A percentile compares a stretch with the other conserved stretches of the same genome.
Evolutionary conservation across 2,329 filamentous ascomycete species (phyloP).

Genomic region (Alternaria sp.): DNA sequence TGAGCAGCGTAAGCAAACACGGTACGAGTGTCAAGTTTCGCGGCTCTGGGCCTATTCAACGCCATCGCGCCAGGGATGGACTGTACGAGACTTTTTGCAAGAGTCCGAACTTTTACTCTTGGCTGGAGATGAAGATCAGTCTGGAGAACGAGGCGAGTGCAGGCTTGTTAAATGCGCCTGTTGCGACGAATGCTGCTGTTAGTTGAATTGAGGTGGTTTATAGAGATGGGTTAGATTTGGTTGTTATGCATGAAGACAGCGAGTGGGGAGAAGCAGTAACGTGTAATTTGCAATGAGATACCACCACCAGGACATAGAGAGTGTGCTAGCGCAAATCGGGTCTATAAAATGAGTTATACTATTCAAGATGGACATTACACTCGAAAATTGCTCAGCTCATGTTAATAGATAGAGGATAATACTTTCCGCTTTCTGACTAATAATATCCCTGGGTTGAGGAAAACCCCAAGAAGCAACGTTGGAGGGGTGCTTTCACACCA

Average conservation of each 20-base stretch:
- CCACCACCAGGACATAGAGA: neutral
- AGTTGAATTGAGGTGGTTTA: neutral
- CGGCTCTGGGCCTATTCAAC: conserved; percentile 49
- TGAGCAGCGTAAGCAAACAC: conserved; percentile 49
- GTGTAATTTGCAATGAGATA: conserved; percentile 2
- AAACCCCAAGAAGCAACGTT: too few species aligned
- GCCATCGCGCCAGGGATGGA: conserved; percentile 47
- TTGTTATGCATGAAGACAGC: neutral
- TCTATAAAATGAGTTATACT: neutral
- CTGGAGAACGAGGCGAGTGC: conserved; percentile 52
- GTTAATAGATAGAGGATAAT: too few species aligned
- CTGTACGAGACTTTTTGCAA: conserved; percentile 51
- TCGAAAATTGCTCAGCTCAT: neutral
- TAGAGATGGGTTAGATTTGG: neutral
- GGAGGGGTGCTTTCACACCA: too few species aligned
- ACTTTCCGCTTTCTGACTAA: too few species aligned
- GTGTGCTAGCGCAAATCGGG: neutral
- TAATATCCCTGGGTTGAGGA: too few species aligned
- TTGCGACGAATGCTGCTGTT: neutral
- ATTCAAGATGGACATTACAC: neutral
- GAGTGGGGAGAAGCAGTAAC: neutral
- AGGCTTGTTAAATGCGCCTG: conserved; percentile 37
- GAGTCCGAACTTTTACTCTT: conserved; percentile 52
- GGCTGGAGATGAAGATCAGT: conserved; percentile 54
- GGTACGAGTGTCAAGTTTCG: conserved; percentile 51